Base-by-base conservation (phyloP, 2,329 filamentous ascomycete genomes). In the Penicillium digitatum region DNA sequence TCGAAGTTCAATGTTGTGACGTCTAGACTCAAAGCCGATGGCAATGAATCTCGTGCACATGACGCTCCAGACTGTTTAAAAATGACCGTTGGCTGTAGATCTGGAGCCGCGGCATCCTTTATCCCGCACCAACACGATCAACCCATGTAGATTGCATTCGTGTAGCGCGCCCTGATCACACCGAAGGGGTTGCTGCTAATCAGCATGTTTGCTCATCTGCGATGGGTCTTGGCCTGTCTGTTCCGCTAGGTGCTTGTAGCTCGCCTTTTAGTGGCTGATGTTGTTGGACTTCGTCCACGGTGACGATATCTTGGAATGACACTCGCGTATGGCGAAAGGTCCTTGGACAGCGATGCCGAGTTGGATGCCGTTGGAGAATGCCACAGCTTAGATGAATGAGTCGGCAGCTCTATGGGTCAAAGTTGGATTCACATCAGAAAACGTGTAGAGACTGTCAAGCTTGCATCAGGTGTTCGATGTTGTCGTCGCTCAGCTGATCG, bases 171-270 rank as follows among this genome's bases (percentile, higher is more conserved):
- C 0, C 88, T 88, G 0, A 85, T 79, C 16, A 87, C 75, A 67
- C 91, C 88, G 67, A 91, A 91, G 2, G 88, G 84, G 66, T 91
- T 91, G 1, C 83, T 82, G 61, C 81, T 87, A 6, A 92, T 79
- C 8, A 91, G 71, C 86, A 14, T 90, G 77, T 26, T 80, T 74
- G 1, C 68, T 72, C 59, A 78, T 74, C 18, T 77, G 63, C 0
- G 70, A 72, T 37, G 67, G 64, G 10, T 72, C 62, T 62, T 79
- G 81, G 3, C 79, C 80, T 2, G 79, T 76, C 34, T 75, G 74
- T 59, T 77, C 61, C 1, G 81, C 77, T 24, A 89, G 73, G 66
- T 87, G 77, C n/a, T 75, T 59, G 65, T 91, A 91, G 2, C 81
- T 78, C 48, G 78, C 79, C 1, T 77, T 80, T 37, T 82, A n/a